Evolutionary conservation across 345 rosid genomes (phyloP), one percentile per base, ranked within the genome.

Genomic region (Mercurialis annua): DNA sequence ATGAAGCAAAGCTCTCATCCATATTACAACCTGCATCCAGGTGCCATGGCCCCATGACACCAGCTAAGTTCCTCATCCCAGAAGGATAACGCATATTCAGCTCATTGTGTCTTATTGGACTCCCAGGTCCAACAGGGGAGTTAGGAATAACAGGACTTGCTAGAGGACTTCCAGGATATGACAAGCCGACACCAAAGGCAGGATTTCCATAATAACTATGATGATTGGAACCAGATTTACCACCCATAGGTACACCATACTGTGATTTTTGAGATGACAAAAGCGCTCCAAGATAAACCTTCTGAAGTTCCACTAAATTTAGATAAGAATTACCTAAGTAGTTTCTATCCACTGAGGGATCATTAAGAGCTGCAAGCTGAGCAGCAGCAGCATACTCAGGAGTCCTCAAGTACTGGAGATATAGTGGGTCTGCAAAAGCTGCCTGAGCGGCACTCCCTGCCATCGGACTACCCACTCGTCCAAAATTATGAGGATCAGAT

Each of bases 41-140:
- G 72, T 77, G 81, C 92, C 92, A 85, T 4, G 82, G 66, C 55
- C 86, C 87, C 78, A 83, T 76, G 70, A 83, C 81, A 43, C 84
- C 86, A 59, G 81, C 58, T 26, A 71, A 50, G 68, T 81, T 83
- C 70, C 88, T 82, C 75, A 71, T 60, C 49, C 83, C 90, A 61
- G 87, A 63, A 58, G 88, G 27, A 81, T 78, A 83, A 27, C 82
- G 80, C 77, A 83, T 56, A 53, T 73, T 73, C 26, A 71, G 69
- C 9, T 85, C 92, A 60, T 76, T 70, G 64, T 85, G 82, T 71
- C 83, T 67, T 49, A 78, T 61, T 30, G 86, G 82, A 77, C 79
- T 81, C 14, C 82, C 85, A 8, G 83, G 66, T 40, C 83, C 87
- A 65, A 71, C 62, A 5, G 83, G 82, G 42, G 86, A 80, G 57